Evolutionary conservation across 2,329 filamentous ascomycete species (phyloP).

Genomic region (Sporothrix brunneoviolacea): DNA sequence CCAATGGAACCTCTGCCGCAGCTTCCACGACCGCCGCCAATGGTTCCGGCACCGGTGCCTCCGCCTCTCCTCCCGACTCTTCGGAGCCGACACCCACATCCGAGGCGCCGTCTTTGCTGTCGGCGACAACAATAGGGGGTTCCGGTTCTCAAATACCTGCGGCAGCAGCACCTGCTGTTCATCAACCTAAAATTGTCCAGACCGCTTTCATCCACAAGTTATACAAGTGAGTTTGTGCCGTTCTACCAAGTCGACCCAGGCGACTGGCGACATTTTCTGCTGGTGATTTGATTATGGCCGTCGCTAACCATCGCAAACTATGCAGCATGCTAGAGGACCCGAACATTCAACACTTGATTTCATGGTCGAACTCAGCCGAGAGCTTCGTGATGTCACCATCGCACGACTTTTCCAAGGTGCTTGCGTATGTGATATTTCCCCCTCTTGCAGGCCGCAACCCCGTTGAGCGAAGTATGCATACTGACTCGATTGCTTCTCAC

Average conservation of each 20-base stretch:
- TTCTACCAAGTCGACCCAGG: background rate
- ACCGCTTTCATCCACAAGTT: constrained; percentile 99
- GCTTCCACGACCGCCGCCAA: background rate
- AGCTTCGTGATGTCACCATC: constrained; percentile 99
- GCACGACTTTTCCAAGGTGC: constrained; percentile 93
- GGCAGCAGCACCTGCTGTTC: constrained; percentile 65
- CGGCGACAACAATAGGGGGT: constrained; percentile 37
- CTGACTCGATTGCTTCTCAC: constrained; percentile 12
- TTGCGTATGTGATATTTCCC: constrained; percentile 63
- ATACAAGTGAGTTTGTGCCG: constrained; percentile 66
- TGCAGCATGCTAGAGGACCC: constrained; percentile 91
- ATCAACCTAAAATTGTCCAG: constrained; percentile 95
- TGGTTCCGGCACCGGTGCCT: constrained; percentile 23
- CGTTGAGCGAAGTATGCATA: no score
- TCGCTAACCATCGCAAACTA: background rate
- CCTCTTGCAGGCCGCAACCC: constrained; percentile 10
- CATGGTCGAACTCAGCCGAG: constrained; percentile 88
- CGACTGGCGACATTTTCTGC: background rate
- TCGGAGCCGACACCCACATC: constrained; percentile 20
- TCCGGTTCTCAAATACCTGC: constrained; percentile 28
- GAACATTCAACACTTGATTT: constrained; percentile 89
- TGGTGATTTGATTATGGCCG: background rate
- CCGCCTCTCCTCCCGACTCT: constrained; percentile 10
- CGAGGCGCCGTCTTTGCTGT: constrained; percentile 31
- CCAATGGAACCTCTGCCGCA: constrained; percentile 28